Evolutionary conservation across 345 rosid species (phyloP).

Genomic region (Erucastrum elatum): DNA sequence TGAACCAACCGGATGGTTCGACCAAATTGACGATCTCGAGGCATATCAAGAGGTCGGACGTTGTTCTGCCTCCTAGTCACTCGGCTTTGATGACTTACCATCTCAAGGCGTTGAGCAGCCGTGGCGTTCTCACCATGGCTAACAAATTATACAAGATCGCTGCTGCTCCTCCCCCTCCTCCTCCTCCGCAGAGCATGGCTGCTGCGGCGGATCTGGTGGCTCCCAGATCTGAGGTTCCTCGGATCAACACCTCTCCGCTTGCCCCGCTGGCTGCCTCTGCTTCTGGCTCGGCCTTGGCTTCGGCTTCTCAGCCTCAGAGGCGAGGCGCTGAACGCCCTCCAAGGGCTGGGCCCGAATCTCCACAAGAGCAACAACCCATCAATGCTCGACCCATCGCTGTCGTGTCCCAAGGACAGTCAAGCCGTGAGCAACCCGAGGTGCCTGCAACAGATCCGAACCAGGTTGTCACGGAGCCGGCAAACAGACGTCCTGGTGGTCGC

Average conservation of each 20-base stretch:
- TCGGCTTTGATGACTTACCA: conserved; percentile 54
- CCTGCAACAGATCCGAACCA: conserved; percentile 2
- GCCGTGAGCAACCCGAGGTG: neutral
- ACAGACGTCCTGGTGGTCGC: conserved; percentile 51
- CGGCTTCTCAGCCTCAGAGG: conserved; percentile 42
- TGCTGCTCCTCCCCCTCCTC: neutral
- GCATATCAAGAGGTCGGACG: conserved; percentile 51
- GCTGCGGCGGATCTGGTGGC: conserved; percentile 7
- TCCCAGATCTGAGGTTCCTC: conserved; percentile 31
- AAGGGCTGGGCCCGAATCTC: conserved; percentile 36
- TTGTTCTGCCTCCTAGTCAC: conserved; percentile 58
- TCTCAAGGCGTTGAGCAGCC: conserved; percentile 57
- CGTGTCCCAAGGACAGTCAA: neutral
- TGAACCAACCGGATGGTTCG: conserved; percentile 74
- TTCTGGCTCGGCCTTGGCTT: conserved; percentile 22
- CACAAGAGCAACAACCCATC: neutral
- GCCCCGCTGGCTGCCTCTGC: neutral
- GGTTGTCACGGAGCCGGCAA: neutral
- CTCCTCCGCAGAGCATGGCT: neutral
- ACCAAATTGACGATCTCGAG: conserved; percentile 76
- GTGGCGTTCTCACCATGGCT: conserved; percentile 54
- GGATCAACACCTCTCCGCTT: neutral
- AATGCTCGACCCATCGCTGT: neutral
- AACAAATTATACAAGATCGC: conserved; percentile 70
- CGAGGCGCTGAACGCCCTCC: conserved; percentile 68